Percentiles rank a stretch among this genome's conserved stretches.
phyloP scores from a whole-genome alignment of 1,284 basidiomycete species.

The Rhodofomes roseus region DNA sequence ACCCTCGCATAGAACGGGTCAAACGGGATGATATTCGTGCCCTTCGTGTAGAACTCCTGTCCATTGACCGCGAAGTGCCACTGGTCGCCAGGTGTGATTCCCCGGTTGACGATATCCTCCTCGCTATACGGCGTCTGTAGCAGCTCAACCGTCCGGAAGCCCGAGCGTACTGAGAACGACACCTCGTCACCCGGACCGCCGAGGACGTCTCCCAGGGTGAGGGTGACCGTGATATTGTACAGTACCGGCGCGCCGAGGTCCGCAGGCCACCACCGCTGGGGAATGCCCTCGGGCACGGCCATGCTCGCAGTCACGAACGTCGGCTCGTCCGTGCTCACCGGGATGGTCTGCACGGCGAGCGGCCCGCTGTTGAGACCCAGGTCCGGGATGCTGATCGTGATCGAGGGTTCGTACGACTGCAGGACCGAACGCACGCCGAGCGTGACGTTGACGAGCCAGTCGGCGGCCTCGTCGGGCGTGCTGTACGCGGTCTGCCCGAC shows the following conservation, averaged over 20 bases:
- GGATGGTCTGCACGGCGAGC: slow-evolving; percentile 28
- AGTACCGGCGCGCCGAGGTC: slow-evolving; percentile 52
- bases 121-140: slow-evolving; percentile 45
- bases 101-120: slow-evolving; percentile 39
- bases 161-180: slow-evolving; percentile 41
- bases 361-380: slow-evolving; percentile 34
- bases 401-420: slow-evolving; percentile 29
- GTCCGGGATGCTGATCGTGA: slow-evolving; percentile 46
- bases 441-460: slow-evolving; percentile 55
- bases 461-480: slow-evolving; percentile 39
- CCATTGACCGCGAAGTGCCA: slow-evolving; percentile 60
- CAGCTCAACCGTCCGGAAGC: slow-evolving; percentile 55
- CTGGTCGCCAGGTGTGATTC: slow-evolving; percentile 55
- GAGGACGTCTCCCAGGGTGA: slow-evolving; percentile 18
- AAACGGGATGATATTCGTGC: slow-evolving; percentile 58
- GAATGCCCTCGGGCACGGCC: slow-evolving; percentile 41
- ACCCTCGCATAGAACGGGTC: slow-evolving; percentile 56
- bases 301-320: slow-evolving; percentile 43
- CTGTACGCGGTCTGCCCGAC: slow-evolving; percentile 40
- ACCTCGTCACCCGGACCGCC: slow-evolving; percentile 6
- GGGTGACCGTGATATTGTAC: slow-evolving; percentile 44
- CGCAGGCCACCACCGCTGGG: slow-evolving; percentile 51
- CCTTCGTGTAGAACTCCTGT: slow-evolving; percentile 49
- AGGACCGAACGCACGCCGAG: slow-evolving; percentile 45
- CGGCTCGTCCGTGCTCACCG: slow-evolving; percentile 27